phyloP scores from a whole-genome alignment of 208 protist species.

The Strigomonas culicis region DNA sequence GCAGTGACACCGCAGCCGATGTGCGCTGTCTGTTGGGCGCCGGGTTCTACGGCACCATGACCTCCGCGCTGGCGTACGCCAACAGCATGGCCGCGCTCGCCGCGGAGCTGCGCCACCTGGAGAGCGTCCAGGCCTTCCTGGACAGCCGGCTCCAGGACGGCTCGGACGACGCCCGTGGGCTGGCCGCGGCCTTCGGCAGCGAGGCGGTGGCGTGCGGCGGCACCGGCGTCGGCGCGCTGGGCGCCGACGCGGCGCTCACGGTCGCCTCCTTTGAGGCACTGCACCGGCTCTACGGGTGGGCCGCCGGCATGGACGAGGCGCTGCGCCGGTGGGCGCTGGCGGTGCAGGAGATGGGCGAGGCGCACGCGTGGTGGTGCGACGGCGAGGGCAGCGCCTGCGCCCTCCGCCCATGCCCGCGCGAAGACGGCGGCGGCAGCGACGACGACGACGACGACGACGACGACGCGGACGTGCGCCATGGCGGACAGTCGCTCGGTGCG shows the following conservation, averaged over 20 bases:
- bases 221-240: neutral
- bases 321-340: neutral
- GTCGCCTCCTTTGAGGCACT: neutral
- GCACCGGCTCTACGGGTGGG: neutral
- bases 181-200: neutral
- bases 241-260: neutral
- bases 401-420: neutral
- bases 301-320: neutral
- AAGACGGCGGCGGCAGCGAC: neutral
- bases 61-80: conserved; percentile 29
- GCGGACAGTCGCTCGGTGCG: no score
- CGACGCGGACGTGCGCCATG: no score
- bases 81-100: conserved; percentile 30
- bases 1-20: neutral
- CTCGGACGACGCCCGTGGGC: neutral
- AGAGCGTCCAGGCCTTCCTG: neutral
- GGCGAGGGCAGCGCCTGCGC: neutral
- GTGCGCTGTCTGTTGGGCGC: neutral
- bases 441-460: no score
- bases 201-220: neutral
- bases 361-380: neutral
- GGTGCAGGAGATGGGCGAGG: neutral
- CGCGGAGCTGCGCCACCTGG: conserved; percentile 17
- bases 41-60: conserved; percentile 15
- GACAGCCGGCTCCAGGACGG: neutral